A percentile compares a stretch with the other conserved stretches of the same genome.
These are phyloP conservation scores for Zygotorulaspora chibaensis DNA, from an alignment of 805 yeast species.

Conservation along the genomic window DNA sequence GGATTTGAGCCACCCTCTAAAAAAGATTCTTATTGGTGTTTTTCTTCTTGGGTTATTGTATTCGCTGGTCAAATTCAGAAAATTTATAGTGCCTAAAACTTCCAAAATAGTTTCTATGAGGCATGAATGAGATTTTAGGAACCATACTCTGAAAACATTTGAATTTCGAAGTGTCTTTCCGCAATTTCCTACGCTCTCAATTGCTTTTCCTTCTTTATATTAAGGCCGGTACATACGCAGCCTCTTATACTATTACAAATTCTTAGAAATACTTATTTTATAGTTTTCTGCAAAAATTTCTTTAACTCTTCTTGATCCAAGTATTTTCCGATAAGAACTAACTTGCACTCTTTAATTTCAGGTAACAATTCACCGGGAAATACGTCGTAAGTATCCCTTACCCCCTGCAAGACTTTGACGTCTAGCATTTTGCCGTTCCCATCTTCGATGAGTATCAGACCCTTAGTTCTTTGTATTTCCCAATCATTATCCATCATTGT, in stretches of 20 bases:
- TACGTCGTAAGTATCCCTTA: slow-evolving; percentile 85
- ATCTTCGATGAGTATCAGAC: slow-evolving; percentile 49
- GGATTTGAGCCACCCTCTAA: slow-evolving; percentile 22
- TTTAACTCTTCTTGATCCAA: slow-evolving; percentile 39
- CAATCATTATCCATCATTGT: slow-evolving; percentile 14
- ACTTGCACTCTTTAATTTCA: slow-evolving; percentile 42
- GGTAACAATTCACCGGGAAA: slow-evolving; percentile 40
- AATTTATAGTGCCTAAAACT: slow-evolving; percentile 11
- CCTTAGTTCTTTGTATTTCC: slow-evolving; percentile 83
- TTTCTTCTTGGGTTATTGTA: slow-evolving; percentile 13
- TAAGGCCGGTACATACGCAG: too few species aligned
- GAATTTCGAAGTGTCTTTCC: too few species aligned
- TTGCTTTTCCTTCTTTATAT: too few species aligned
- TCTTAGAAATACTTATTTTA: slow-evolving; percentile 2
- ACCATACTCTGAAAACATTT: too few species aligned
- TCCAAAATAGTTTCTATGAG: slow-evolving; percentile 27
- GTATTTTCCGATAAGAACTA: slow-evolving; percentile 74
- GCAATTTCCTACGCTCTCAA: too few species aligned
- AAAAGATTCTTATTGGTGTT: slow-evolving; percentile 18
- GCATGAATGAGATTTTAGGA: slow-evolving; percentile 15
- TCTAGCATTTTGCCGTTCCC: slow-evolving; percentile 25
- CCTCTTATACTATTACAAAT: too few species aligned
- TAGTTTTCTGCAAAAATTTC: slow-evolving; percentile 15
- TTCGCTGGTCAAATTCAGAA: slow-evolving; percentile 14
- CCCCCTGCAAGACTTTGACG: slow-evolving; percentile 79